Conservation (phyloP, 177 flowering plant genomes). For the Vitis hybrid region DNA sequence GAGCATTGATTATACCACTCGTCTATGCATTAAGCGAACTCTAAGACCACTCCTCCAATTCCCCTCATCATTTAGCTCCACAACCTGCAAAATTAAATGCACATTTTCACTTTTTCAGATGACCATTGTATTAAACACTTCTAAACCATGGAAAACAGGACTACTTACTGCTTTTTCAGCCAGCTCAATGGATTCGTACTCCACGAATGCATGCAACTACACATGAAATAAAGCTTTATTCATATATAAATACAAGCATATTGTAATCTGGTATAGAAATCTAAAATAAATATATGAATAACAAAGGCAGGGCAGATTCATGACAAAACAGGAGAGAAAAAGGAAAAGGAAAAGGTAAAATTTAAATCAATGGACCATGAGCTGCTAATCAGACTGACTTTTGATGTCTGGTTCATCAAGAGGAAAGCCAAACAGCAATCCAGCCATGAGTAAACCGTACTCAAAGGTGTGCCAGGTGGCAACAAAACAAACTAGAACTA, state of each 20-base stretch:
- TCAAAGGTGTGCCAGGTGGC: background rate
- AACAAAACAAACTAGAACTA: background rate
- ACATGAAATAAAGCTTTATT: slow-evolving; percentile 11
- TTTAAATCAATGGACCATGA: background rate
- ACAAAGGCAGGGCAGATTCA: no score
- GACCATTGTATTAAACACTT: background rate
- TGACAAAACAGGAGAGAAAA: background rate
- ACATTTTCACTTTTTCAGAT: background rate
- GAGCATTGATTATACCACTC: slow-evolving; percentile 37
- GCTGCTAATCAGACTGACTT: background rate
- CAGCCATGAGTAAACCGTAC: background rate
- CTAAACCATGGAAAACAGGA: background rate
- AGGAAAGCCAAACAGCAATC: background rate
- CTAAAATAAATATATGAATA: no score
- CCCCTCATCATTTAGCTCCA: slow-evolving; percentile 75
- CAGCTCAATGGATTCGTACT: slow-evolving; percentile 77
- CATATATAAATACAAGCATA: background rate
- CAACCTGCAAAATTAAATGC: slow-evolving; percentile 41
- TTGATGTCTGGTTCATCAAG: background rate
- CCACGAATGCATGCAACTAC: slow-evolving; percentile 98
- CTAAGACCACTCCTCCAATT: slow-evolving; percentile 93
- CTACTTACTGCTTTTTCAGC: slow-evolving; percentile 96
- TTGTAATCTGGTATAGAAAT: background rate
- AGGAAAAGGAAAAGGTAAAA: background rate
- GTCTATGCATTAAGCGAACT: slow-evolving; percentile 66